Base-by-base conservation (phyloP, 73 alveolate genomes). In the Paramecium sexaurelia region DNA sequence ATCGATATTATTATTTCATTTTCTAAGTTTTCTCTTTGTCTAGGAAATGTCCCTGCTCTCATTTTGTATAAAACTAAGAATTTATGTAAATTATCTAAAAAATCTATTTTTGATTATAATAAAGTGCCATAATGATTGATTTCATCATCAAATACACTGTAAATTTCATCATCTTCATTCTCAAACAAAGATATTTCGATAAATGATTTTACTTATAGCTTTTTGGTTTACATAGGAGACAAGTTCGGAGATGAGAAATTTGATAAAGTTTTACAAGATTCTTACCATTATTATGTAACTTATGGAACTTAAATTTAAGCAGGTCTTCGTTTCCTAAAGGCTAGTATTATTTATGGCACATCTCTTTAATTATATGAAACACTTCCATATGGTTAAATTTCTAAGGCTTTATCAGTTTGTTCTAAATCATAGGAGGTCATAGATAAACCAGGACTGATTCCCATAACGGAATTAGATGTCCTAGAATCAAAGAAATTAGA, bases 41-140 rank as follows among this genome's bases (percentile, higher is more conserved):
- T 37, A 15, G 89, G 89, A 19, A 37, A 75, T 75, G 89, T 75
- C 33, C 89, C 89, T 17, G 66, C 40, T 40, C 89, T 75, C 89
- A 75, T 75, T 26, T 75, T 75, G 20, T 75, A 75, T 37, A 75
- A 43, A 7, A 19, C 10, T 37, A 75, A 40, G 20, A 75, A 75
- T 40, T 75, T 7, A 1, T 75, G n/a, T 40, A 40, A 40, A 75
- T 35, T 10, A 11, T 32, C 13, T 35, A 69, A 15, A 35, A 29
- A 29, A 11, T 69, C 85, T 7, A 69, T 15, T 32, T 35, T 69
- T 7, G 47, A 1, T 35, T 69, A 13, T 0, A 9, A 4, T 29
- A 69, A 10, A 6, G 32, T 8, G 2, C 85, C 85, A 32, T 69
- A 69, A 27, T 29, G 13, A 35, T 35, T 15, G 3, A 32, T n/a